phyloP scores from a whole-genome alignment of 2,329 filamentous ascomycete species.

The Harringtonia lauricola region DNA sequence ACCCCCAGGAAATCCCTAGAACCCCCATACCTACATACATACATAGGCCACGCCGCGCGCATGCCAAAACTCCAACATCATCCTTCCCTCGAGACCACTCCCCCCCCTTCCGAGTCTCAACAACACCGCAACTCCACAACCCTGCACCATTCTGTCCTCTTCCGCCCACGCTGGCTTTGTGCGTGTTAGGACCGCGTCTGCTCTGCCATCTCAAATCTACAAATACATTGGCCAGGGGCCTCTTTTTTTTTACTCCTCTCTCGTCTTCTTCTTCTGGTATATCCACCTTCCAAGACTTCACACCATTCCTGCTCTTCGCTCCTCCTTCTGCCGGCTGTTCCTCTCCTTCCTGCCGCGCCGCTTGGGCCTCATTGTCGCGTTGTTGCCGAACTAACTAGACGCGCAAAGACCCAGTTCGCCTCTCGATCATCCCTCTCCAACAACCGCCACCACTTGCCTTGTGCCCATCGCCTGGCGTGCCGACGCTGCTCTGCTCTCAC shows the following conservation, averaged over 20 bases:
- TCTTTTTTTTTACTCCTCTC: no score
- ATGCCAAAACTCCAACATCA: not conserved
- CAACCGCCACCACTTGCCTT: not conserved
- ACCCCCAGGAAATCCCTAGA: conserved; percentile 8
- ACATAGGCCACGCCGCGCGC: conserved; percentile 5
- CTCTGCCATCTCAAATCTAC: no score
- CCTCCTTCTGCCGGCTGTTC: not conserved
- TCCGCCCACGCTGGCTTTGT: not conserved
- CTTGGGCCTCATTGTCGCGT: not conserved
- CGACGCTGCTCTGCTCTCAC: not conserved
- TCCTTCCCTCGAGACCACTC: not conserved
- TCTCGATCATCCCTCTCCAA: not conserved
- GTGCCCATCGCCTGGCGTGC: not conserved
- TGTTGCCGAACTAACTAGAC: conserved; percentile 4
- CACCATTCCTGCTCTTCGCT: no score
- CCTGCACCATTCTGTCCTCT: not conserved
- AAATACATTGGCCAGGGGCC: no score
- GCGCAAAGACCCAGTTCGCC: not conserved
- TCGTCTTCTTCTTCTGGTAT: no score
- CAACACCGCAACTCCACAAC: not conserved
- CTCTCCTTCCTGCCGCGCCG: not conserved
- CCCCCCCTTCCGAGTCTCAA: not conserved
- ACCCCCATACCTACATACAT: conserved; percentile 2
- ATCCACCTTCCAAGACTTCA: no score
- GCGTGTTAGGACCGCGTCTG: no score